Evolutionary conservation across 1,284 basidiomycete genomes (phyloP), one percentile per base, ranked within the genome.

Genomic region (Chiua sp.): DNA sequence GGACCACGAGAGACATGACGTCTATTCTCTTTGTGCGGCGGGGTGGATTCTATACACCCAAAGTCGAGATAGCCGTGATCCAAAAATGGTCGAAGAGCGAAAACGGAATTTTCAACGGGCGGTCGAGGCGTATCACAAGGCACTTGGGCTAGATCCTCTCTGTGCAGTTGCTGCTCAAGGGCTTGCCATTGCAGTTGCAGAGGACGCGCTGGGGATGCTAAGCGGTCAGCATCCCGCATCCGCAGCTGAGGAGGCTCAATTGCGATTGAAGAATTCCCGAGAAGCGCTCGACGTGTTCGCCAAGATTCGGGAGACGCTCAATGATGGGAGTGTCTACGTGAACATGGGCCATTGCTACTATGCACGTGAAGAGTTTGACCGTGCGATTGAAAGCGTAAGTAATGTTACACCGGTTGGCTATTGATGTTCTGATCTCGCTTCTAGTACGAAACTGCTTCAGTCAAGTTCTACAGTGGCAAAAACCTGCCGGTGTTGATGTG

Each of bases 311-410:
- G 96, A 98, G 77, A 91, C 88, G 5, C 76, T 94, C 55, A 85
- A 87, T 59, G 92, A 95, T 62, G 92, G 92, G 3, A 91, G 91
- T 64, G 94, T 97, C 11, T 95, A 96, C 69, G 82, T 94, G 68
- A 98, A 98, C 72, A 96, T 98, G 80, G 96, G 96, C 0, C 96
- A 98, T 71, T 97, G 94, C 68, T 92, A 96, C 74, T 96, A 93
- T 71, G 83, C 87, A 32, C 83, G 93, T 54, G 96, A 97, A 59
- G 96, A 98, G 72, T 96, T 91, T 72, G 95, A 98, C 66, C 84
- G 92, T 57, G 95, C 96, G 1, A 95, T 98, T 63, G 95, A 98
- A 75, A 92, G 91, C 69, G 95, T 96, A 71, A 79, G 94, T 86
- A 4, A 35, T 18, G 37, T 39, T 16, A 39, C 1, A 39, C 37